Evolutionary conservation across 129 eudicot genomes (phyloP), one percentile per base, ranked within the genome.

Genomic region (Escallonia rubra): DNA sequence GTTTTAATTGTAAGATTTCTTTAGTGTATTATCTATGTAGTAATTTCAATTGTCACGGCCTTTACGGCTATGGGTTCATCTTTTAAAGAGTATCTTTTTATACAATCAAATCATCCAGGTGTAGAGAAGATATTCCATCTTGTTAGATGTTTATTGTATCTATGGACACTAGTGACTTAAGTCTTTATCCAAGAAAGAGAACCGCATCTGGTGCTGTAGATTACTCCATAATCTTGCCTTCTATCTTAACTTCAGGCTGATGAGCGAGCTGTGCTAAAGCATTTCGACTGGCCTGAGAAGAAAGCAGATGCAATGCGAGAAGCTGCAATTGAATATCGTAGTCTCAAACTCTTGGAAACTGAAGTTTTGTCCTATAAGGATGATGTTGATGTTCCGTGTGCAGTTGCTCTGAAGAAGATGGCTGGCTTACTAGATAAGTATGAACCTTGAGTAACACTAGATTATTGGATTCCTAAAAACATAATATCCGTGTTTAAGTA

Each of bases 261-360:
- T 58, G 78, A 73, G 61, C 65, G 59, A 34, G 78, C 78, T 39
- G 78, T 73, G 59, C 72, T 73, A 11, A 73, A 68, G 78, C 78
- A 66, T 73, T 73, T 73, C 78, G 50, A 73, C 34, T 73, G 78
- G 78, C 78, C 78, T 0, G 78, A 73, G 72, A 73, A 73, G 72
- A 73, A 73, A 73, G 78, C 78, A 15, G 78, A 73, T 73, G 72
- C 78, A 44, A 65, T 73, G 72, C 64, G 78, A 50, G 78, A 73
- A 50, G 78, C 78, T 65, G 78, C 78, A 65, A 59, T 73, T 57
- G 78, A 73, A 48, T 73, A 73, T 65, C 78, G 78, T 43, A 58
- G 57, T 16, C 78, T 73, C 15, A 73, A 73, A 58, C 72, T 65
- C n/a, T 48, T 73, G 48, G 72, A 73, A 58, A 66, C 9, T 49